Evolutionary conservation across 768 basidiomycete species (phyloP).

Genomic region (Jaapia argillacea): DNA sequence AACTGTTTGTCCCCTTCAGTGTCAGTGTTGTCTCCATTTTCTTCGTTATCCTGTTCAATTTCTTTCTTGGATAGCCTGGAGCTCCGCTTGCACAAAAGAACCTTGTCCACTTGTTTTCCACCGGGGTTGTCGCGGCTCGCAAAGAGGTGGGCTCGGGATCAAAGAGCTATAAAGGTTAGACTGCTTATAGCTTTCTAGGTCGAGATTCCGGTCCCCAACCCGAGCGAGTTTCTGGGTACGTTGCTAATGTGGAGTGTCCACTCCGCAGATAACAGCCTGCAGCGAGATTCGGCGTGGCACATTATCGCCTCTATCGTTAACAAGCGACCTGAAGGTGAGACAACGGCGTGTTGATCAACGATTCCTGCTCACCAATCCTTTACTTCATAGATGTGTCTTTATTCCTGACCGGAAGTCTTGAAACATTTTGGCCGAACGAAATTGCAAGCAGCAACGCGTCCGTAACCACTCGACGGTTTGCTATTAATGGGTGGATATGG

Average conservation of each 20-base stretch:
- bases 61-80: too few species aligned
- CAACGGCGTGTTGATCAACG: not conserved
- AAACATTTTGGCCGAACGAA: slow-evolving; percentile 37
- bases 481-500: slow-evolving; percentile 60
- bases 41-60: too few species aligned
- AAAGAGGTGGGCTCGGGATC: slow-evolving; percentile 65
- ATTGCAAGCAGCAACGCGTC: slow-evolving; percentile 26
- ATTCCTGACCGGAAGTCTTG: slow-evolving; percentile 34
- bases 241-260: slow-evolving; percentile 54
- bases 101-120: slow-evolving; percentile 55
- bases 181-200: slow-evolving; percentile 30
- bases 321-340: slow-evolving; percentile 60
- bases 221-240: slow-evolving; percentile 39
- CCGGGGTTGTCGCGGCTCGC: slow-evolving; percentile 52
- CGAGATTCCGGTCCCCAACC: slow-evolving; percentile 34
- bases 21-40: slow-evolving; percentile 31
- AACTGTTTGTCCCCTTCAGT: slow-evolving; percentile 37
- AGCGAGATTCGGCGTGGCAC: slow-evolving; percentile 46
- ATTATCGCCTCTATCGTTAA: slow-evolving; percentile 66
- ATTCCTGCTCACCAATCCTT: slow-evolving; percentile 2
- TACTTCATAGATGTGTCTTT: slow-evolving; percentile 29
- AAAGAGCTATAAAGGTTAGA: too few species aligned
- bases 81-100: slow-evolving; percentile 45
- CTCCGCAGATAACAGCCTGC: slow-evolving; percentile 33
- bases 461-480: slow-evolving; percentile 32